Conservation (phyloP, 495 filamentous ascomycete species). For the Penicillium longicatenatum region DNA sequence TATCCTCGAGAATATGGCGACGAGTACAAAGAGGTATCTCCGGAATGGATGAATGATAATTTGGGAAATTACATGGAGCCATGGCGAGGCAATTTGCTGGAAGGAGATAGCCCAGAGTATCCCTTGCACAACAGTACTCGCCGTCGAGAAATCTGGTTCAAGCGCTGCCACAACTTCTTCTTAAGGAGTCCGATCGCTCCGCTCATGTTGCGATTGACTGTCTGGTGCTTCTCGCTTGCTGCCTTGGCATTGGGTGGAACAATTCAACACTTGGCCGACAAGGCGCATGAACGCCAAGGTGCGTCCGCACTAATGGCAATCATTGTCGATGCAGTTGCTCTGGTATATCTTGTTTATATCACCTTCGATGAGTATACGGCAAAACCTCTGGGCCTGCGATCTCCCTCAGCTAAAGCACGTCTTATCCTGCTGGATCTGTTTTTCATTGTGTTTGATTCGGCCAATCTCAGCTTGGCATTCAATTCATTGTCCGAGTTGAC, state of each 20-base stretch:
- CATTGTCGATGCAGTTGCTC: slow-evolving; percentile 82
- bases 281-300: slow-evolving; percentile 52
- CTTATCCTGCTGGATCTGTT: slow-evolving; percentile 88
- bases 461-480: slow-evolving; percentile 88
- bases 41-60: slow-evolving; percentile 62
- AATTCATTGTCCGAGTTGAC: slow-evolving; percentile 73
- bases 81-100: slow-evolving; percentile 51
- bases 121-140: slow-evolving; percentile 35
- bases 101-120: slow-evolving; percentile 50
- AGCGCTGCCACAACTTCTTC: slow-evolving; percentile 57
- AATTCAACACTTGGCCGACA: slow-evolving; percentile 64
- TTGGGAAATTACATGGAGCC: slow-evolving; percentile 57
- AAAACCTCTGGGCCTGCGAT: slow-evolving; percentile 86
- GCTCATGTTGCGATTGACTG: slow-evolving; percentile 76
- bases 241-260: slow-evolving; percentile 79
- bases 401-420: slow-evolving; percentile 78
- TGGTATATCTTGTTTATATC: slow-evolving; percentile 89
- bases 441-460: slow-evolving; percentile 95
- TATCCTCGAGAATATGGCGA: slow-evolving; percentile 50
- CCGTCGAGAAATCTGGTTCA: slow-evolving; percentile 56
- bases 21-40: slow-evolving; percentile 53
- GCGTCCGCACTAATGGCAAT: slow-evolving; percentile 88
- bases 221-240: slow-evolving; percentile 77
- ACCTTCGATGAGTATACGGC: slow-evolving; percentile 95
- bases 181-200: slow-evolving; percentile 85